Conservation (phyloP, 208 protist species). For the Acanthamoeba healyi region DNA sequence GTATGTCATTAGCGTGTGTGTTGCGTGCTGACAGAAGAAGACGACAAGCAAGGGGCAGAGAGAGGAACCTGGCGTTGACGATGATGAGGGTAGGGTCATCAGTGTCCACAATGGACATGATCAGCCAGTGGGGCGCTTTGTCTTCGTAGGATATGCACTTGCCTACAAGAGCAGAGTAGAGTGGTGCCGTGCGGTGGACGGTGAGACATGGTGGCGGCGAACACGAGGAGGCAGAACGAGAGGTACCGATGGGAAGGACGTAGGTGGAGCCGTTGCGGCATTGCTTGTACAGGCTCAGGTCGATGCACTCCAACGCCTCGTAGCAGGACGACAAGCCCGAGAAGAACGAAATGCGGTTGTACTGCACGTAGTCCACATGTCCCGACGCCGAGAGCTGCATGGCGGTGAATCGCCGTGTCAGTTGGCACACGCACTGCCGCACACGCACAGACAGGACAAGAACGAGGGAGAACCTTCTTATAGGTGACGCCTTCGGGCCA, state of each 20-base stretch:
- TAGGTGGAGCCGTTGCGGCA: constrained; percentile 50
- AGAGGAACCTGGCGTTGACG: constrained; percentile 28
- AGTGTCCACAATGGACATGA: constrained; percentile 46
- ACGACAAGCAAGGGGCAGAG: background rate
- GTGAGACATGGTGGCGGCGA: too few species aligned
- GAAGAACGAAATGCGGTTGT: constrained; percentile 58
- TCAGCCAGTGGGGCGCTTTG: constrained; percentile 31
- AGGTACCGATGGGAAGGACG: constrained; percentile 31
- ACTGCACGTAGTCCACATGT: constrained; percentile 71
- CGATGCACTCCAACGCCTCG: constrained; percentile 61
- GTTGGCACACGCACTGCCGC: background rate
- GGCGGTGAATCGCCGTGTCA: background rate
- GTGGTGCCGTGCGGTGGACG: too few species aligned
- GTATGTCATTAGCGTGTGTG: too few species aligned
- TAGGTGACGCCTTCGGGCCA: constrained; percentile 68
- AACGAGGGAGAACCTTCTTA: constrained; percentile 34
- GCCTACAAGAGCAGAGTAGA: background rate
- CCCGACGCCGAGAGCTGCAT: constrained; percentile 38
- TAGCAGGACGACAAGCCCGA: constrained; percentile 57
- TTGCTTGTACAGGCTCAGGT: constrained; percentile 53
- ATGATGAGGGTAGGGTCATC: constrained; percentile 48
- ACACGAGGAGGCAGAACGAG: background rate
- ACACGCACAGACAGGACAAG: background rate
- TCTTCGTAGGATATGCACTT: constrained; percentile 57
- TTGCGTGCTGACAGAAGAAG: too few species aligned